Base-by-base conservation (phyloP, 305 asterid genomes). In the Rubia peregrina region DNA sequence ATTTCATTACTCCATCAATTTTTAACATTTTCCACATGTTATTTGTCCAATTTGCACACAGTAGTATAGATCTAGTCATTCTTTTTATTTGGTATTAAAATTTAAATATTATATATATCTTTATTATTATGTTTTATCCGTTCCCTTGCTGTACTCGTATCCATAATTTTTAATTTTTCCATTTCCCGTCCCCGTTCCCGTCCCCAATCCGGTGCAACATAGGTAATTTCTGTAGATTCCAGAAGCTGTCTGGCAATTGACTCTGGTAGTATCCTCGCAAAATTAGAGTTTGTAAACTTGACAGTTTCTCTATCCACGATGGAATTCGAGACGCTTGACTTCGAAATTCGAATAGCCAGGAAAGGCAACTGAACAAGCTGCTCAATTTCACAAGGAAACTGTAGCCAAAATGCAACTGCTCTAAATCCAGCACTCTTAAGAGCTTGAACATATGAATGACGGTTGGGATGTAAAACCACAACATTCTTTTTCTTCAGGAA, bases 281-380 rank as follows among this genome's bases (percentile, higher is more conserved):
- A n/a, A 51, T 51, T 5, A 51, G 21, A 51, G 59, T 51, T 51
- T 51, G 21, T 16, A 51, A 51, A n/a, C 17, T 51, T 13, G 59
- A 51, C 5, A 51, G 59, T 12, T 22, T 0, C 11, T 6, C 64
- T 2, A 59, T 9, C 1, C 22, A 9, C 4, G 65, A 26, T 61
- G 44, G 61, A 40, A 10, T 61, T 3, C 6, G n/a, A 1, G 13
- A 2, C 3, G 3, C 0, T 1, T 6, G 5, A 19, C 21, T n/a
- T n/a, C n/a, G n/a, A n/a, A n/a, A n/a, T 13, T 36, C 2, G 6
- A 16, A 70, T 44, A 14, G 68, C 73, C 70, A 80, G 67, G 76
- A 73, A 78, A 56, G 72, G 71, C 76, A 84, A 53, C 44, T 74
- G 69, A 36, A 49, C 61, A 12, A 71, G 76, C 36, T 2, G 56